Percentiles rank a stretch among this genome's conserved stretches.
Evolutionary conservation across 495 filamentous ascomycete species (phyloP).

Genomic region (Aspergillus sparsus): DNA sequence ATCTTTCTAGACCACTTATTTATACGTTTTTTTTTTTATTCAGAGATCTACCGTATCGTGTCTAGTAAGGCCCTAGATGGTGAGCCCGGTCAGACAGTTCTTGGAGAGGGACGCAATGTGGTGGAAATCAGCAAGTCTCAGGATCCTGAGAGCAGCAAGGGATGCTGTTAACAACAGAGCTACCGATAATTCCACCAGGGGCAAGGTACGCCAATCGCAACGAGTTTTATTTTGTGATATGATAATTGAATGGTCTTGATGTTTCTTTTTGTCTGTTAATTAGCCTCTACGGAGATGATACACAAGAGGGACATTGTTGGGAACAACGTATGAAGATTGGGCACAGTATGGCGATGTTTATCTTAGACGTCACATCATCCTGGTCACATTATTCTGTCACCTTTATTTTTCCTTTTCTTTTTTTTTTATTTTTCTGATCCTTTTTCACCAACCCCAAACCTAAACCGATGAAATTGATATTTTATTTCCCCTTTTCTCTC

Average conservation of each 20-base stretch:
- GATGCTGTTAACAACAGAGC: conserved; percentile 72
- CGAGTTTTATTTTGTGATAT: conserved; percentile 47
- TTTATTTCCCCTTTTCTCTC: conserved; percentile 22
- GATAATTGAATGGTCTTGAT: conserved; percentile 46
- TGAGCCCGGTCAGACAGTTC: conserved; percentile 71
- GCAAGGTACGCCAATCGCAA: conserved; percentile 39
- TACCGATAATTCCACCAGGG: conserved; percentile 8
- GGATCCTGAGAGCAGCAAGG: conserved; percentile 74
- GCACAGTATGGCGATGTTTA: conserved; percentile 30
- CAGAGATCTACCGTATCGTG: conserved; percentile 99
- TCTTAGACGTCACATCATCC: conserved; percentile 28
- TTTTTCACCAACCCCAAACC: conserved; percentile 19
- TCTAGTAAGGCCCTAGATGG: conserved; percentile 94
- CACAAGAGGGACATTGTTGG: conserved; percentile 43
- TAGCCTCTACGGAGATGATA: conserved; percentile 42
- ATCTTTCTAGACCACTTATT: background rate
- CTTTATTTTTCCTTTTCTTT: conserved; percentile 11
- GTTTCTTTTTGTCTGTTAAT: conserved; percentile 46
- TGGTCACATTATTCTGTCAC: conserved; percentile 24
- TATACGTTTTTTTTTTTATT: conserved; percentile 5
- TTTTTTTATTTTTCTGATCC: conserved; percentile 23
- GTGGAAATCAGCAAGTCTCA: conserved; percentile 81
- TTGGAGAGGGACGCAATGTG: conserved; percentile 67
- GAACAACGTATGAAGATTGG: conserved; percentile 31
- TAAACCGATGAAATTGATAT: conserved; percentile 40